These are phyloP conservation scores for Acephala macrosclerotiorum DNA, from an alignment of 2,329 filamentous ascomycete species.

Conservation along the genomic window DNA sequence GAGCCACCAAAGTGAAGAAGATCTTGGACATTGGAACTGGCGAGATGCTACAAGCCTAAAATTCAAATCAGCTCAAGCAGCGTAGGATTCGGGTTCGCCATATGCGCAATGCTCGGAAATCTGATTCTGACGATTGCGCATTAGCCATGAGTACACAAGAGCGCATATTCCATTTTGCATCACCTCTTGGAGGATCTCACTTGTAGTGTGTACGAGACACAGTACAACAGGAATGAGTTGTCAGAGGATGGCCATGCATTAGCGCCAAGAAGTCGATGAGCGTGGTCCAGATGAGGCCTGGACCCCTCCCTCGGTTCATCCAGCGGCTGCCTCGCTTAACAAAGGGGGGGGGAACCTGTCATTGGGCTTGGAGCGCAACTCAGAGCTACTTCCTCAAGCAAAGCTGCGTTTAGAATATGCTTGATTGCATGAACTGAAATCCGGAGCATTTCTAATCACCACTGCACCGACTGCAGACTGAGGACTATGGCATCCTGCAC, in stretches of 20 bases:
- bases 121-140: too few relatives aligned
- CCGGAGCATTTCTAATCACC: too few relatives aligned
- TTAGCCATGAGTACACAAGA: not conserved
- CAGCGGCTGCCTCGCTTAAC: constrained; percentile 8
- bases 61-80: not conserved
- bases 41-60: not conserved
- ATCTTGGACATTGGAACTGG: too few relatives aligned
- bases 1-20: not conserved
- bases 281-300: not conserved
- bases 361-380: not conserved
- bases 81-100: not conserved
- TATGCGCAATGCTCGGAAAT: not conserved
- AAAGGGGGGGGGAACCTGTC: not conserved
- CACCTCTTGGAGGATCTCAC: not conserved
- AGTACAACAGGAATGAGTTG: not conserved
- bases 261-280: not conserved
- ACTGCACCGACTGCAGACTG: too few relatives aligned
- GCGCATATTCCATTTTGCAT: not conserved
- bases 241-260: not conserved
- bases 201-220: not conserved
- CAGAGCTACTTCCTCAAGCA: not conserved
- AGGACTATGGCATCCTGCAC: too few relatives aligned
- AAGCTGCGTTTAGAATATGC: not conserved
- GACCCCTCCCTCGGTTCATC: not conserved
- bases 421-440: too few relatives aligned